Percentiles rank a stretch among this genome's conserved stretches.
Evolutionary conservation across 2,329 filamentous ascomycete species (phyloP).

Genomic region (Pseudogymnoascus pannorum): DNA sequence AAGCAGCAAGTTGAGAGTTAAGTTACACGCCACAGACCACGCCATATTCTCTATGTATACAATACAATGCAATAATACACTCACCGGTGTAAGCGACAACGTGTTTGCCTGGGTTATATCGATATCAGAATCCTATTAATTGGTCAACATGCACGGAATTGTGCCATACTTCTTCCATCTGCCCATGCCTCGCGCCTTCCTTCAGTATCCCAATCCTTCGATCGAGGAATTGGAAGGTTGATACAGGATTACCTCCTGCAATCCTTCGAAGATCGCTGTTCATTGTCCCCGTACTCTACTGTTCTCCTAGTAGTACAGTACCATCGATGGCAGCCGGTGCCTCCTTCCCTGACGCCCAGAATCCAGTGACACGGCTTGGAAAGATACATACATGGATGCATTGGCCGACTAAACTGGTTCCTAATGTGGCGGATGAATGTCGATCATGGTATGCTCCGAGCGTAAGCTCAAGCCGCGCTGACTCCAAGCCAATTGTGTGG

Average conservation of each 20-base stretch:
- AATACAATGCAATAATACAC: background rate
- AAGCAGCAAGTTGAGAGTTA: too few species aligned
- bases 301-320: background rate
- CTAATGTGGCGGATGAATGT: background rate
- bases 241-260: background rate
- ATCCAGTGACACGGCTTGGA: constrained; percentile 5
- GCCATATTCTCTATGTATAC: background rate
- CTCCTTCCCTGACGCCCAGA: constrained; percentile 4
- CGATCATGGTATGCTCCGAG: background rate
- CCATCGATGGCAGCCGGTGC: background rate
- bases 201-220: background rate
- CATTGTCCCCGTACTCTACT: background rate
- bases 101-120: background rate
- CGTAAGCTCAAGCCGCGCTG: background rate
- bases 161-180: background rate
- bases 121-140: background rate
- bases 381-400: background rate
- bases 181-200: background rate
- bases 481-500: background rate
- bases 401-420: background rate
- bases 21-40: background rate
- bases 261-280: constrained; percentile 1
- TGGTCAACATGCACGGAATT: background rate
- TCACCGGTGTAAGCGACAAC: background rate
- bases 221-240: background rate